These are phyloP conservation scores for Trypanosoma lewisi DNA, from an alignment of 208 protist species.

Conservation along the genomic window DNA sequence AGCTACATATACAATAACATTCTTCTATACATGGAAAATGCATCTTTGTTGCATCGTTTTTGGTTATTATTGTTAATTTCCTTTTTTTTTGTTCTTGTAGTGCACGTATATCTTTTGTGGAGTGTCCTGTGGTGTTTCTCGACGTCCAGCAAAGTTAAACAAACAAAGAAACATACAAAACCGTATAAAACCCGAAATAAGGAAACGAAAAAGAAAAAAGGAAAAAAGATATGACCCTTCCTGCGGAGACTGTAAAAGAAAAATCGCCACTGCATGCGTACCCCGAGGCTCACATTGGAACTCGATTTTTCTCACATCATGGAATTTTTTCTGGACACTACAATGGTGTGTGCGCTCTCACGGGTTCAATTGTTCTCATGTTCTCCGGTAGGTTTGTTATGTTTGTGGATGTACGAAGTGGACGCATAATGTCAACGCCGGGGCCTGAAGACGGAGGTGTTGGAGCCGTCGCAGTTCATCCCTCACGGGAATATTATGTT, in stretches of 20 bases:
- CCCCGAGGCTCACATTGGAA: constrained; percentile 30
- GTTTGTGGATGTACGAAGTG: constrained; percentile 66
- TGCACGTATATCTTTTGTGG: not conserved
- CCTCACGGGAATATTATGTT: constrained; percentile 62
- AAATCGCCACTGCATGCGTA: constrained; percentile 77
- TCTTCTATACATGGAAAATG: not conserved
- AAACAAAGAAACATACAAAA: not conserved
- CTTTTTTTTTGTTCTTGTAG: not conserved
- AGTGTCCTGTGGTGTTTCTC: not conserved
- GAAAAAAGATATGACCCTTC: constrained; percentile 4
- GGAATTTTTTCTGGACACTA: constrained; percentile 66
- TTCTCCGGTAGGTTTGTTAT: constrained; percentile 82
- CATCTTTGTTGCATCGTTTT: not conserved
- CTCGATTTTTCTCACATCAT: constrained; percentile 49
- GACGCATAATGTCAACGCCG: constrained; percentile 48
- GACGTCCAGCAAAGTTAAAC: not conserved
- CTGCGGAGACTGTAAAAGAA: constrained; percentile 17
- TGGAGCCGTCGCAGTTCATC: constrained; percentile 68
- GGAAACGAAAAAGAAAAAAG: too few relatives aligned
- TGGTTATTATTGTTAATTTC: not conserved
- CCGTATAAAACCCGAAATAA: too few relatives aligned
- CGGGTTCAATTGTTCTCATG: constrained; percentile 58
- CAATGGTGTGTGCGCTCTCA: constrained; percentile 65
- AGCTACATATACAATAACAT: too few relatives aligned
- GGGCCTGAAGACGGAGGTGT: constrained; percentile 57